Conservation (phyloP, 352 stramenopile genomes). For the Phytopythium vexans region DNA sequence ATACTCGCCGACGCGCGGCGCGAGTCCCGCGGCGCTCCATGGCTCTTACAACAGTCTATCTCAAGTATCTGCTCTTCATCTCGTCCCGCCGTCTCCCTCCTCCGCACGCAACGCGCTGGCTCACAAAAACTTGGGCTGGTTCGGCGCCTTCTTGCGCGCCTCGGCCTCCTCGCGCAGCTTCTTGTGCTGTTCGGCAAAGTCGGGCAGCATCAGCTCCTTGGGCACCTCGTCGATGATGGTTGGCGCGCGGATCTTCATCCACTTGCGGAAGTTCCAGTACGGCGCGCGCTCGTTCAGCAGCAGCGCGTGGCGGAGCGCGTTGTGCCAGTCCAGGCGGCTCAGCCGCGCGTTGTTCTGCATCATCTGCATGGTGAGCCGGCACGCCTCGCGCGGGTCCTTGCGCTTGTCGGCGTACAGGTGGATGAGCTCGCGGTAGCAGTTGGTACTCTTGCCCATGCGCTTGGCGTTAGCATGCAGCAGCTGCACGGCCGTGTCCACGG, state of each 20-base stretch:
- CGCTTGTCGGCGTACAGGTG: conserved; percentile 55
- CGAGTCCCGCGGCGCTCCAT: too few relatives aligned
- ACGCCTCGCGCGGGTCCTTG: conserved; percentile 62
- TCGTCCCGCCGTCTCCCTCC: too few relatives aligned
- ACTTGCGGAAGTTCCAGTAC: conserved; percentile 89
- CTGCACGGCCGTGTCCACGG: conserved; percentile 58
- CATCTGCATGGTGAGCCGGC: conserved; percentile 81
- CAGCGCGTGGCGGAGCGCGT: conserved; percentile 57
- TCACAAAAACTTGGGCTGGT: conserved; percentile 2
- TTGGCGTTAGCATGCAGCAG: conserved; percentile 70
- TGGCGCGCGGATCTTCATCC: conserved; percentile 71
- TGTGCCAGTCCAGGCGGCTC: conserved; percentile 77
- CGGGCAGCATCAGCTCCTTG: conserved; percentile 54
- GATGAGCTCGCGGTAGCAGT: conserved; percentile 74
- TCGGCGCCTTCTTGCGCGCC: neutral
- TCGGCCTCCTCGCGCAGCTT: conserved; percentile 1
- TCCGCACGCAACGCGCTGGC: too few relatives aligned
- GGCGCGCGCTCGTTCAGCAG: conserved; percentile 57
- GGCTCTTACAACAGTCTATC: too few relatives aligned
- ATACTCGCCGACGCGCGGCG: too few relatives aligned
- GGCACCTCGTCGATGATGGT: conserved; percentile 54
- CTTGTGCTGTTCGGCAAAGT: conserved; percentile 20
- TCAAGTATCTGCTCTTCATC: too few relatives aligned
- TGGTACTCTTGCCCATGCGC: conserved; percentile 64
- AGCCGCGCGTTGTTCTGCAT: conserved; percentile 78